Conservation (phyloP, 148 eudicot species). For the Gaultheria prostrata region DNA sequence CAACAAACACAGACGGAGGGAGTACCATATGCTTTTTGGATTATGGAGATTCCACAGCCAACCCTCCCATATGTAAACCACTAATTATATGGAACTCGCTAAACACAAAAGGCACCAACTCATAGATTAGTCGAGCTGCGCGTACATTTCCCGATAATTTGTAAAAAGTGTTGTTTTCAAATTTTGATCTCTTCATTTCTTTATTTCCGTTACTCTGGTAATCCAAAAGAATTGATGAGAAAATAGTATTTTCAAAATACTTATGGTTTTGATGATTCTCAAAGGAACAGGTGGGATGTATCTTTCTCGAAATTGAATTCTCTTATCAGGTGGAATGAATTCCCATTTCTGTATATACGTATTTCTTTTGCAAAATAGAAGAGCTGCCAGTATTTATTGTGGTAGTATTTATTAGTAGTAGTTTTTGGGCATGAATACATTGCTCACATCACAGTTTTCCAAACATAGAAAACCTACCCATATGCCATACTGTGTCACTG, state of each 20-base stretch:
- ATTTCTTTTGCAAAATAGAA: not conserved
- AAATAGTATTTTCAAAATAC: too few relatives aligned
- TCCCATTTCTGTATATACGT: not conserved
- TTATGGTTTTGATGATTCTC: not conserved
- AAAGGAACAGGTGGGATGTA: not conserved
- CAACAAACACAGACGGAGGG: too few relatives aligned
- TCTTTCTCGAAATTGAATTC: not conserved
- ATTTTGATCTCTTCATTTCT: too few relatives aligned
- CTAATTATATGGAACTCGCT: too few relatives aligned
- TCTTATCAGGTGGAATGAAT: not conserved
- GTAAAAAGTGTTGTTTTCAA: too few relatives aligned
- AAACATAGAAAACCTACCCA: constrained; percentile 26
- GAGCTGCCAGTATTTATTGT: constrained; percentile 5
- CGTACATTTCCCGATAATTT: too few relatives aligned
- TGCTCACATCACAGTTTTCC: constrained; percentile 25
- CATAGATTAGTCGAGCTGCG: too few relatives aligned
- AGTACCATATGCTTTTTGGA: too few relatives aligned
- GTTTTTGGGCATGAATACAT: constrained; percentile 17
- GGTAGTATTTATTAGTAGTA: not conserved
- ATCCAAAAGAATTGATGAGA: not conserved
- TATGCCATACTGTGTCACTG: constrained; percentile 9
- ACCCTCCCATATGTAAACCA: too few relatives aligned
- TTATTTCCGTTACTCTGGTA: too few relatives aligned
- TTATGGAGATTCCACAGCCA: too few relatives aligned
- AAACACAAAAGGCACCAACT: too few relatives aligned